Conservation (phyloP, 2,329 filamentous ascomycete species). For the Madurella mycetomatis region DNA sequence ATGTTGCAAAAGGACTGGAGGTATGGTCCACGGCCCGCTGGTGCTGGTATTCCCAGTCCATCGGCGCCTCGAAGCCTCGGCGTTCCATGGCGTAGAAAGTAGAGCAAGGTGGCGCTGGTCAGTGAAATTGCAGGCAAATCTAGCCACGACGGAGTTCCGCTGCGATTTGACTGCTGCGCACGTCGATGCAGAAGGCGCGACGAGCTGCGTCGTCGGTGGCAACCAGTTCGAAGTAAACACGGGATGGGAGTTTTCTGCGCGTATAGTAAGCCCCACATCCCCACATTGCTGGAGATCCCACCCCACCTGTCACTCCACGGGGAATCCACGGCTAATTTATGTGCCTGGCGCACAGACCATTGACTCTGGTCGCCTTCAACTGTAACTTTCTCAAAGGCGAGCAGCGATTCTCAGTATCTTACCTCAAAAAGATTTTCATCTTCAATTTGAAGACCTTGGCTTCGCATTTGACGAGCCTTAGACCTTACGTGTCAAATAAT, state of each 20-base stretch:
- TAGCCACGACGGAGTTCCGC: neutral
- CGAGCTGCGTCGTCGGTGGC: conserved; percentile 27
- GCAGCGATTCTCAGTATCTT: neutral
- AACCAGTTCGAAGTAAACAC: conserved; percentile 29
- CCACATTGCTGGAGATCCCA: conserved; percentile 5
- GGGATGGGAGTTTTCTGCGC: conserved; percentile 11
- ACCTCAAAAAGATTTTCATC: neutral
- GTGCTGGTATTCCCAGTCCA: conserved; percentile 64
- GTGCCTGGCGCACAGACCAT: neutral
- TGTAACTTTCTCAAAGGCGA: neutral
- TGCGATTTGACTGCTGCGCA: neutral
- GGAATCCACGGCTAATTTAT: neutral
- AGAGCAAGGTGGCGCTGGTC: neutral
- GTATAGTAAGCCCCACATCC: no score
- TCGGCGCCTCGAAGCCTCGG: conserved; percentile 56
- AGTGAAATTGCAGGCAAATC: neutral
- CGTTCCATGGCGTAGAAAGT: conserved; percentile 41
- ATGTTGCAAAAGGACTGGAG: conserved; percentile 58
- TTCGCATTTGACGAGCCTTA: no score
- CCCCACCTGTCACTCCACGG: neutral
- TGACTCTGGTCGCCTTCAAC: neutral
- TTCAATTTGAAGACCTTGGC: neutral
- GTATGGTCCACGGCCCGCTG: conserved; percentile 51
- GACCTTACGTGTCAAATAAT: no score
- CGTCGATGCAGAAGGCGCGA: neutral